A percentile compares a stretch with the other conserved stretches of the same genome.
phyloP scores from a whole-genome alignment of 345 rosid genomes.

The Clausena lansium region DNA sequence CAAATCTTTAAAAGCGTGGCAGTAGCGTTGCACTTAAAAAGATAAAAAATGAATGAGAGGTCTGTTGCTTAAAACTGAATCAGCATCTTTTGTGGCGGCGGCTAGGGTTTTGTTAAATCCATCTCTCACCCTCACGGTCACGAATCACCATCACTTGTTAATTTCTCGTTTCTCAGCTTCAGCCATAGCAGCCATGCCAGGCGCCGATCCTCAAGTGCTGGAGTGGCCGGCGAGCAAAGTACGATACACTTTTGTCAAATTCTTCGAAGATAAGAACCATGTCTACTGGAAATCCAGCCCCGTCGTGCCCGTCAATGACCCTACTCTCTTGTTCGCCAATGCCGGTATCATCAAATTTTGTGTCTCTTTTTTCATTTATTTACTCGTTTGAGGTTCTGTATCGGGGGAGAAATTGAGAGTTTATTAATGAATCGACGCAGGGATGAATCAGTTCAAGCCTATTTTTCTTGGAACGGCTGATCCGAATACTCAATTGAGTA shows the following conservation, averaged over 20 bases:
- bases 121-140: not conserved
- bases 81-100: slow-evolving; percentile 3
- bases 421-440: slow-evolving; percentile 27
- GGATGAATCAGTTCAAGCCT: slow-evolving; percentile 97
- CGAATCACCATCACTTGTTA: not conserved
- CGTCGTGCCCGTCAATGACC: slow-evolving; percentile 88
- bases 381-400: not conserved
- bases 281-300: slow-evolving; percentile 87
- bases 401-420: not conserved
- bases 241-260: slow-evolving; percentile 71
- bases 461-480: slow-evolving; percentile 88
- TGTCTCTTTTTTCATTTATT: not conserved
- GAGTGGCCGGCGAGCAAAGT: slow-evolving; percentile 77
- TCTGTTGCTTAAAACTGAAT: not conserved
- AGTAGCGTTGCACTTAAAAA: not conserved
- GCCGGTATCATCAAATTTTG: slow-evolving; percentile 50
- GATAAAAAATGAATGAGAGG: not conserved
- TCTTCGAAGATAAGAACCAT: slow-evolving; percentile 65
- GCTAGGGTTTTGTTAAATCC: not conserved
- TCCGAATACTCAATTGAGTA: slow-evolving; percentile 76
- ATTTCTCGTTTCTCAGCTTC: not conserved
- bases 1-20: not conserved
- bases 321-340: slow-evolving; percentile 90
- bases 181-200: not conserved
- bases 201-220: not conserved